phyloP scores from a whole-genome alignment of 306 rosid genomes.

The Crotalaria pallida region DNA sequence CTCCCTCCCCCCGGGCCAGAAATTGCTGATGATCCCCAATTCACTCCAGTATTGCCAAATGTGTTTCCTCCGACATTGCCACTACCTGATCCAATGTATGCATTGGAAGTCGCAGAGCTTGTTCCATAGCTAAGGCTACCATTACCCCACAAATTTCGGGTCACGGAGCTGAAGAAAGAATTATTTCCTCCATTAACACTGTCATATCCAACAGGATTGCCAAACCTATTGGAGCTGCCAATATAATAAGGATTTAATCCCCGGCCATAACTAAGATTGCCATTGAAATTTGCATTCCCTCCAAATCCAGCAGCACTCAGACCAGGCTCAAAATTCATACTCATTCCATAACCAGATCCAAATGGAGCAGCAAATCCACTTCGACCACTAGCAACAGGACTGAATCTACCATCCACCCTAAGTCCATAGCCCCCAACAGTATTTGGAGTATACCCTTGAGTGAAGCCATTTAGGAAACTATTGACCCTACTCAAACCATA shows the following conservation, averaged over 20 bases:
- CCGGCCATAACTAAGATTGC: conserved; percentile 69
- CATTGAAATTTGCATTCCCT: conserved; percentile 63
- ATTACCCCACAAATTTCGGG: conserved; percentile 86
- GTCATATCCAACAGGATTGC: conserved; percentile 57
- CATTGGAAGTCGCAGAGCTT: conserved; percentile 58
- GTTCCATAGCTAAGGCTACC: conserved; percentile 70
- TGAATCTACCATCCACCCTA: conserved; percentile 71
- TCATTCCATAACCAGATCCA: conserved; percentile 81
- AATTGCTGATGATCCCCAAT: conserved; percentile 65
- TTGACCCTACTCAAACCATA: conserved; percentile 74
- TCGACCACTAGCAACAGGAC: conserved; percentile 80
- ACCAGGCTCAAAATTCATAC: conserved; percentile 77
- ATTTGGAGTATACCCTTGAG: conserved; percentile 75
- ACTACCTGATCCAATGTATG: conserved; percentile 70
- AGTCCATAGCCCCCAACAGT: conserved; percentile 78
- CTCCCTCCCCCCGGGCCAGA: conserved; percentile 63
- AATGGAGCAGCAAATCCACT: conserved; percentile 77
- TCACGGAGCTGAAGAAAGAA: conserved; percentile 72
- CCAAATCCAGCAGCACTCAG: conserved; percentile 80
- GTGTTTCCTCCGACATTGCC: conserved; percentile 65
- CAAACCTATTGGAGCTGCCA: conserved; percentile 68
- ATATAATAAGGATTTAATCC: conserved; percentile 71
- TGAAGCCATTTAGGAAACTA: conserved; percentile 76
- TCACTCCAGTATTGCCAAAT: conserved; percentile 73
- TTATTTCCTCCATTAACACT: conserved; percentile 68